phyloP scores from a whole-genome alignment of 2,329 filamentous ascomycete genomes.

The Scedosporium dehoogii region DNA sequence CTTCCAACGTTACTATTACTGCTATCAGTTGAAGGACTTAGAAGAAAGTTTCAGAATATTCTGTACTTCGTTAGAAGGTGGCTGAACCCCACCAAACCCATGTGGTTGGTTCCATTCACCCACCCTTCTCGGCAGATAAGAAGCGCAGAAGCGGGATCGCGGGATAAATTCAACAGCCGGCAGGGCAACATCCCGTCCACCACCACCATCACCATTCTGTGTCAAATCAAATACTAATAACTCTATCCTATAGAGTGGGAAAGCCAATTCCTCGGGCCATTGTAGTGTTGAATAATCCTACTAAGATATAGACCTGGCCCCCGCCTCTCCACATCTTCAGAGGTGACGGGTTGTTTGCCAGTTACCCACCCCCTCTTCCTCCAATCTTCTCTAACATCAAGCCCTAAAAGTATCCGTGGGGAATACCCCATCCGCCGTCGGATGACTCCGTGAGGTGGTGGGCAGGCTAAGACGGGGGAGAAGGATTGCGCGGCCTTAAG shows the following conservation, averaged over 20 bases:
- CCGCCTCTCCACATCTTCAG: neutral
- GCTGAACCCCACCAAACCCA: neutral
- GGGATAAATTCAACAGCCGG: constrained; percentile 2
- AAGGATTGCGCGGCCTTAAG: neutral
- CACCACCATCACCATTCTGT: neutral
- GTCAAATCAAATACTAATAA: neutral
- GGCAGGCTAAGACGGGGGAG: neutral
- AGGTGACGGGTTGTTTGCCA: too few relatives aligned
- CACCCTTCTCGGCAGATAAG: neutral
- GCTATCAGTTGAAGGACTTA: neutral
- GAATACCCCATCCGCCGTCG: neutral
- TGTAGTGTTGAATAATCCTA: neutral
- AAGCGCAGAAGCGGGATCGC: neutral
- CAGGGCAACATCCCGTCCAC: neutral
- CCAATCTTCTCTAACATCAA: neutral
- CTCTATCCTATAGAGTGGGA: neutral
- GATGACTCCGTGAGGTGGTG: neutral
- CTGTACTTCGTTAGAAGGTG: neutral
- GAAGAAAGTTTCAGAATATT: neutral
- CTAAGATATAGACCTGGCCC: neutral
- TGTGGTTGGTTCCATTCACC: neutral
- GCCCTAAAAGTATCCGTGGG: neutral
- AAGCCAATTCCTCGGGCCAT: neutral
- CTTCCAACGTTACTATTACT: neutral
- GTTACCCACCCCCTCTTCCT: neutral